phyloP scores from a whole-genome alignment of 1,284 basidiomycete species.

The Boletus calvinii region DNA sequence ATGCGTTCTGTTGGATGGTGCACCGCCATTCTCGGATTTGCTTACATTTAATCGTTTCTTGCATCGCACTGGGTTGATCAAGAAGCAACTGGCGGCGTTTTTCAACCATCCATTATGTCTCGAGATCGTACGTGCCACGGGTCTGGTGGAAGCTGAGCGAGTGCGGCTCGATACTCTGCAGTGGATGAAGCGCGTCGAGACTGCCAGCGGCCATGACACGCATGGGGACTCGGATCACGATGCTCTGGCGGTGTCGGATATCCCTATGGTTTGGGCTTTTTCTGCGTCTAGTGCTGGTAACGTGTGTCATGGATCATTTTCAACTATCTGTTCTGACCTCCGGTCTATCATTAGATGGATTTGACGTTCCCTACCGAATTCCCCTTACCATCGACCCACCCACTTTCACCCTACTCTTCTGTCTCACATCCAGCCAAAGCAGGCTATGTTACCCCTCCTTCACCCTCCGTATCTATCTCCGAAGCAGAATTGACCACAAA shows the following conservation, averaged over 20 bases:
- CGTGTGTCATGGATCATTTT: neutral
- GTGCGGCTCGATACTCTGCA: too few species aligned
- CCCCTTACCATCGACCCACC: slow-evolving; percentile 19
- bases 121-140: too few species aligned
- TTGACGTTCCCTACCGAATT: slow-evolving; percentile 15
- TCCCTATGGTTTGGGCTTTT: slow-evolving; percentile 7
- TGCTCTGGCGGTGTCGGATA: neutral
- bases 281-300: neutral
- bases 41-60: too few species aligned
- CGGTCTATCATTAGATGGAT: neutral
- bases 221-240: neutral
- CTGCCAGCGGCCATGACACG: neutral
- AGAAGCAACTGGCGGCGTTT: too few species aligned
- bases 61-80: too few species aligned
- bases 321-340: neutral
- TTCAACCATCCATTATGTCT: too few species aligned
- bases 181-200: neutral
- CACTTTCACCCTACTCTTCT: neutral
- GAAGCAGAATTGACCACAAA: neutral
- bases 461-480: neutral
- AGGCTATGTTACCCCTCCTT: slow-evolving; percentile 20
- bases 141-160: too few species aligned
- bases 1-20: too few species aligned
- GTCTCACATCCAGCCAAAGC: slow-evolving; percentile 18
- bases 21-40: too few species aligned